These are phyloP conservation scores for Dacryopinax primogenitus DNA, from an alignment of 768 basidiomycete species.

Conservation along the genomic window DNA sequence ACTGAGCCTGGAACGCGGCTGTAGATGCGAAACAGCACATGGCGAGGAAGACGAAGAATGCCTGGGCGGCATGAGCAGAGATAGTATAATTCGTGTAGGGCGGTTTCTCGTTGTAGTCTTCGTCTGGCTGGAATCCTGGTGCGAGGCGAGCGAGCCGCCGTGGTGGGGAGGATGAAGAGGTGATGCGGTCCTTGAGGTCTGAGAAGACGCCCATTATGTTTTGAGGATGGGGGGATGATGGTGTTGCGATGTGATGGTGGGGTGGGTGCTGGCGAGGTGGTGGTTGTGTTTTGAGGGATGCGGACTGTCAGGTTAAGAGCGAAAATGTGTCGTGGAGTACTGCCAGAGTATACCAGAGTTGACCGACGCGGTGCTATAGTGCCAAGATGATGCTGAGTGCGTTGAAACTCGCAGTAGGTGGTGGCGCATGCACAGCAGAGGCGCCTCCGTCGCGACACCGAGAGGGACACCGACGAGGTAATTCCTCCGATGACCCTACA, in stretches of 20 bases:
- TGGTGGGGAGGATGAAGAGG: conserved; percentile 1
- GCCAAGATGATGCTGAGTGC: no score
- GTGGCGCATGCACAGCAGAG: no score
- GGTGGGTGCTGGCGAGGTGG: neutral
- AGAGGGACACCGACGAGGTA: no score
- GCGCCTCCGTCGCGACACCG: no score
- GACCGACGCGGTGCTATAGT: no score
- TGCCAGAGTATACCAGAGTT: no score
- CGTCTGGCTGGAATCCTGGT: neutral
- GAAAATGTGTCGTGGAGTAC: no score
- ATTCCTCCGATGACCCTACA: no score
- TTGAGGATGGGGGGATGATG: no score
- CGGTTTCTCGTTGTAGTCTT: conserved; percentile 36
- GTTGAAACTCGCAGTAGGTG: no score
- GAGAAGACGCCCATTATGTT: neutral
- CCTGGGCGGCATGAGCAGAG: conserved; percentile 60
- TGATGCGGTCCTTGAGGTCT: neutral
- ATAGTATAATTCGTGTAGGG: conserved; percentile 76
- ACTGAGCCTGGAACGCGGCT: conserved; percentile 77
- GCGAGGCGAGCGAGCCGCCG: neutral
- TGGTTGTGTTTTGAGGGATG: neutral
- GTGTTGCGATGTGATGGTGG: no score
- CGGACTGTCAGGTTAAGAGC: no score
- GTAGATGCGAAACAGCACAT: conserved; percentile 87
- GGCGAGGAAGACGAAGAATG: conserved; percentile 86